A percentile compares a stretch with the other conserved stretches of the same genome.
Evolutionary conservation across 495 filamentous ascomycete species (phyloP).

Genomic region (Cenococcum geophilum): DNA sequence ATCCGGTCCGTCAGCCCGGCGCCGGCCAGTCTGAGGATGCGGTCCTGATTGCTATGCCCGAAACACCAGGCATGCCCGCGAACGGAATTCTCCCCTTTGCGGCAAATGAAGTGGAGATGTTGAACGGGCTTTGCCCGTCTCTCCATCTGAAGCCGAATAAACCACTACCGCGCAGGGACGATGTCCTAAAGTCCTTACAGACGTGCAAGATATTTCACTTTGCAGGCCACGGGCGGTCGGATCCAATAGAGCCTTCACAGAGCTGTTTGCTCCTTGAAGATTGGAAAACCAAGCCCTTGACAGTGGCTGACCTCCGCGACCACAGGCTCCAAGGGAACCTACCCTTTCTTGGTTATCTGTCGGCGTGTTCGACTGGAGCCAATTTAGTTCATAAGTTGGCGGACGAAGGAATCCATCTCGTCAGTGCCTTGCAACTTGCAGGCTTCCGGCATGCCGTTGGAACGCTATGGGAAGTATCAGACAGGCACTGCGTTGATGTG

Average conservation of each 20-base stretch:
- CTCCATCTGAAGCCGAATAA: background rate
- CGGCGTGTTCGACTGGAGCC: no score
- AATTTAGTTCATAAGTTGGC: no score
- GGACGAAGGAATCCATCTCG: no score
- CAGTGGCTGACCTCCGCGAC: slow-evolving; percentile 24
- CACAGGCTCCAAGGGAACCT: no score
- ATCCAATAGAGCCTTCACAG: slow-evolving; percentile 30
- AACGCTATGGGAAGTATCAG: no score
- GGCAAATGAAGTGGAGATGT: background rate
- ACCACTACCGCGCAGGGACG: background rate
- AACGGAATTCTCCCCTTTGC: background rate
- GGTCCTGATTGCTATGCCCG: background rate
- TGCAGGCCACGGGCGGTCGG: slow-evolving; percentile 27
- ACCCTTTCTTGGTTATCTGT: no score
- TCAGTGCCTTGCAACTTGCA: no score
- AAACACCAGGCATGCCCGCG: background rate
- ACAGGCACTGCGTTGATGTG: no score
- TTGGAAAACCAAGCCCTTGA: slow-evolving; percentile 27
- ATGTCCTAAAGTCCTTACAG: slow-evolving; percentile 21
- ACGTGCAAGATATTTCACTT: slow-evolving; percentile 32
- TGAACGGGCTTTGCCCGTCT: background rate
- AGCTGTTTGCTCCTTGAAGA: slow-evolving; percentile 30
- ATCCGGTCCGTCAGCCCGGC: slow-evolving; percentile 9
- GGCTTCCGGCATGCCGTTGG: no score
- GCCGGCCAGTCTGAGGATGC: slow-evolving; percentile 5